A percentile compares a stretch with the other conserved stretches of the same genome.
Evolutionary conservation across 805 yeast species (phyloP).

Genomic region (Lipomyces sp.): DNA sequence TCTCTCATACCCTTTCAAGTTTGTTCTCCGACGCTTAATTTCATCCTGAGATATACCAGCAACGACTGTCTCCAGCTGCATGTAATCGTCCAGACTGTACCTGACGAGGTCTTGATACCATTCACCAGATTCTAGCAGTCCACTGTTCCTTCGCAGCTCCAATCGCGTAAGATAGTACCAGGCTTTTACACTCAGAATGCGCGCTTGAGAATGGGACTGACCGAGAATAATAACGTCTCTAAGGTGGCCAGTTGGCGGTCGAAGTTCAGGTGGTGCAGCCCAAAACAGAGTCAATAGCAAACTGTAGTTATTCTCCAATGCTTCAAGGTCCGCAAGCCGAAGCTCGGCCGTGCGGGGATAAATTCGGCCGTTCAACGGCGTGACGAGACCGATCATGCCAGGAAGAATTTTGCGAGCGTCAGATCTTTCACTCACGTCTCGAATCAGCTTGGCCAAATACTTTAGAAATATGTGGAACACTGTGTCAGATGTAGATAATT

Average conservation of each 20-base stretch:
- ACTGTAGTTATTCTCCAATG: conserved; percentile 39
- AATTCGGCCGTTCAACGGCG: conserved; percentile 39
- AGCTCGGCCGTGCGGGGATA: conserved; percentile 36
- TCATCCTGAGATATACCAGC: conserved; percentile 24
- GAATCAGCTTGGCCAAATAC: conserved; percentile 32
- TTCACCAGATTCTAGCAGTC: conserved; percentile 24
- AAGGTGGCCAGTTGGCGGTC: conserved; percentile 38
- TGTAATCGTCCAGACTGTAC: conserved; percentile 31
- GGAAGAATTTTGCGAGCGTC: conserved; percentile 26
- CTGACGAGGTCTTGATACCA: conserved; percentile 36
- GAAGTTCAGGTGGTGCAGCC: conserved; percentile 37
- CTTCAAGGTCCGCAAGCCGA: conserved; percentile 35
- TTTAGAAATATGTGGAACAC: conserved; percentile 40
- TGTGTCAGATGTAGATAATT: conserved; percentile 37
- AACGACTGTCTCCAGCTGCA: conserved; percentile 28
- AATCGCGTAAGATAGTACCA: conserved; percentile 38
- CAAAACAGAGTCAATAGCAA: conserved; percentile 39
- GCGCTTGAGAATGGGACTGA: conserved; percentile 39
- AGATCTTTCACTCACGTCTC: conserved; percentile 11
- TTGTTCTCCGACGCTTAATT: conserved; percentile 14
- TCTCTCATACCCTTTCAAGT: conserved; percentile 28
- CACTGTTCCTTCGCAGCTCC: conserved; percentile 13
- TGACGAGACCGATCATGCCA: conserved; percentile 39
- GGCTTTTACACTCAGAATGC: conserved; percentile 40
- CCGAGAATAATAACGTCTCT: conserved; percentile 39